These are phyloP conservation scores for Nelumbo lutea DNA, from an alignment of 164 flowering plant species.

Conservation along the genomic window DNA sequence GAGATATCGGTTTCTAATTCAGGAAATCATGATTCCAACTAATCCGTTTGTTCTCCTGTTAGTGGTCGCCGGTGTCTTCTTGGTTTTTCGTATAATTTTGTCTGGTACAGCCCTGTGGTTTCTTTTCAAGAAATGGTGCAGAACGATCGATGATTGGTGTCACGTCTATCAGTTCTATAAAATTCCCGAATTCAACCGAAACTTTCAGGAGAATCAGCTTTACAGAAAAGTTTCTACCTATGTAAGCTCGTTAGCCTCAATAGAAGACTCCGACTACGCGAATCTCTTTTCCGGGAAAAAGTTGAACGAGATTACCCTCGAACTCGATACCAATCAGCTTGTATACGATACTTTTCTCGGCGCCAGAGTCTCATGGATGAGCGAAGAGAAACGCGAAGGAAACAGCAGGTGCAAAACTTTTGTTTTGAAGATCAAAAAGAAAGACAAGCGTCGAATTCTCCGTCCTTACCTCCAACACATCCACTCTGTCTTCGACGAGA, in stretches of 20 bases:
- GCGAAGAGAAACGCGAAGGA: constrained; percentile 2
- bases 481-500: constrained; percentile 37
- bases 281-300: constrained; percentile 44
- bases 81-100: constrained; percentile 17
- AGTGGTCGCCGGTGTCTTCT: background rate
- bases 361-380: constrained; percentile 36
- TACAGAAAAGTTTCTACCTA: constrained; percentile 32
- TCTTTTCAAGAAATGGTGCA: constrained; percentile 20
- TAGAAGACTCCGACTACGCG: constrained; percentile 46
- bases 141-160: constrained; percentile 24
- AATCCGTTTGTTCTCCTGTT: background rate
- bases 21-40: background rate
- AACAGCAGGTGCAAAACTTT: constrained; percentile 10
- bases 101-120: constrained; percentile 21
- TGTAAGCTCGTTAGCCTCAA: constrained; percentile 37
- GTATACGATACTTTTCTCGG: constrained; percentile 42
- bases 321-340: constrained; percentile 32
- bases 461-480: constrained; percentile 58
- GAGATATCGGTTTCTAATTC: background rate
- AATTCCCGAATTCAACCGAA: constrained; percentile 43
- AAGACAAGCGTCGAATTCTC: constrained; percentile 42
- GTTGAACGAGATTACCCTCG: constrained; percentile 38
- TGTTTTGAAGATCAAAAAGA: constrained; percentile 32
- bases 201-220: constrained; percentile 43
- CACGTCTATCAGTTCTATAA: constrained; percentile 36